A percentile compares a stretch with the other conserved stretches of the same genome.
phyloP scores from a whole-genome alignment of 2,329 filamentous ascomycete species.

The Fusarium nurragi region DNA sequence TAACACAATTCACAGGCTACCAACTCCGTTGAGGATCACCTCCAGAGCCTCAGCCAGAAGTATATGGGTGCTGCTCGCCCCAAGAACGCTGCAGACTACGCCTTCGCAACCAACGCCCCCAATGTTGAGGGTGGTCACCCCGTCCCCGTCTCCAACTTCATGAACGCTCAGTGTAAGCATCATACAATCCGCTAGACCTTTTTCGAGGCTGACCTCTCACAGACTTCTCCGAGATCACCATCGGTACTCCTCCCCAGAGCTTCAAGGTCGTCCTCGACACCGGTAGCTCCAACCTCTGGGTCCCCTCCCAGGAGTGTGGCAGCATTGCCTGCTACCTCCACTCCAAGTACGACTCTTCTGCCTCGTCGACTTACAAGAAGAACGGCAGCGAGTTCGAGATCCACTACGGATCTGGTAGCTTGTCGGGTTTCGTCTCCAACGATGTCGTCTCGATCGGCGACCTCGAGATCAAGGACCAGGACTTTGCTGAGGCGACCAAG shows the following conservation, averaged over 20 bases:
- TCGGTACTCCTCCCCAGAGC: slow-evolving; percentile 89
- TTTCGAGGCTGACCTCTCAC: slow-evolving; percentile 25
- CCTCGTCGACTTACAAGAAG: slow-evolving; percentile 90
- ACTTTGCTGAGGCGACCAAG: slow-evolving; percentile 94
- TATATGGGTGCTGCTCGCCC: slow-evolving; percentile 82
- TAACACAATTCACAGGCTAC: slow-evolving; percentile 65
- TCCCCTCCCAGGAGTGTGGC: slow-evolving; percentile 87
- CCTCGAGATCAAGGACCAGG: slow-evolving; percentile 84
- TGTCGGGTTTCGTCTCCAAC: slow-evolving; percentile 93
- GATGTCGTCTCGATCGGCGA: slow-evolving; percentile 90
- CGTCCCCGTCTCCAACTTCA: slow-evolving; percentile 94
- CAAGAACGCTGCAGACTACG: slow-evolving; percentile 73
- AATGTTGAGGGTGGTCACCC: slow-evolving; percentile 75
- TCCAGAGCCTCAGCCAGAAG: slow-evolving; percentile 89
- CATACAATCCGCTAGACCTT: not conserved
- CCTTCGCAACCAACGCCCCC: slow-evolving; percentile 80
- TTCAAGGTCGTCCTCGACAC: slow-evolving; percentile 99
- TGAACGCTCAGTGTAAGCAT: slow-evolving; percentile 95
- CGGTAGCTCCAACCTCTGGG: slow-evolving; percentile 99
- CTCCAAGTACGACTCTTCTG: slow-evolving; percentile 91
- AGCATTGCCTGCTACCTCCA: slow-evolving; percentile 99
- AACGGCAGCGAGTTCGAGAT: slow-evolving; percentile 95
- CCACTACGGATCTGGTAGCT: slow-evolving; percentile 91
- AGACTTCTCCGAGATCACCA: slow-evolving; percentile 97
- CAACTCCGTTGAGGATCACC: slow-evolving; percentile 82